Evolutionary conservation across 192 early-diverging fungal genomes (phyloP).

Genomic region (Backusella westeae): DNA sequence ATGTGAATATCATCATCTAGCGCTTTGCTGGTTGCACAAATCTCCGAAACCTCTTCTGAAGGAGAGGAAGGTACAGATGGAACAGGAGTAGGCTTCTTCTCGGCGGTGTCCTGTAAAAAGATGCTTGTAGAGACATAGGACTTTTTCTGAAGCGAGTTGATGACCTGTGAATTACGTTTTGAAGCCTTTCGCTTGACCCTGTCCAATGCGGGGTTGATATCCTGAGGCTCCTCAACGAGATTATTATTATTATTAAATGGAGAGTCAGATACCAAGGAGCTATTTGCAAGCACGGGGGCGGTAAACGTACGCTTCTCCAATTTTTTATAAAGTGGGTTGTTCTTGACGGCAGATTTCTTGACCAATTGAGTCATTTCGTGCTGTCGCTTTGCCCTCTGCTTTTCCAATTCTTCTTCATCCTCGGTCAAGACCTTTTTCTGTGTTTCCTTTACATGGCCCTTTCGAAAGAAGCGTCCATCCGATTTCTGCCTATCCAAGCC

Average conservation of each 20-base stretch:
- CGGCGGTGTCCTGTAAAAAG: slow-evolving; percentile 9
- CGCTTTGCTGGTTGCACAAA: not conserved
- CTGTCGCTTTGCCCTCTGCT: slow-evolving; percentile 15
- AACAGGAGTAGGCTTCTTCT: not conserved
- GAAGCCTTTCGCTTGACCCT: not conserved
- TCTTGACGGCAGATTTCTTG: slow-evolving; percentile 31
- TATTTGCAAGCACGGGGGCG: not conserved
- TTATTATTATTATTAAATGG: not conserved
- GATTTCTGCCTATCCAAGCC: not conserved
- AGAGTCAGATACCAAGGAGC: not conserved
- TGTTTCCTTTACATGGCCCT: slow-evolving; percentile 20
- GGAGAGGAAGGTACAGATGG: not conserved
- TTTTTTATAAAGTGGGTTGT: slow-evolving; percentile 28
- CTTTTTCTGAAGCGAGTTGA: slow-evolving; percentile 22
- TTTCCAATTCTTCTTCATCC: slow-evolving; percentile 24
- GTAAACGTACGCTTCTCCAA: not conserved
- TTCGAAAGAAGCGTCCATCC: slow-evolving; percentile 17
- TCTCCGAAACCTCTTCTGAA: not conserved
- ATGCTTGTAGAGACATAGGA: slow-evolving; percentile 29
- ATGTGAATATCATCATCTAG: not conserved
- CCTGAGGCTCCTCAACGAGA: not conserved
- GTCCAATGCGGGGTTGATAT: not conserved
- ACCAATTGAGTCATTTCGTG: slow-evolving; percentile 23
- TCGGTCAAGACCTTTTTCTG: slow-evolving; percentile 21
- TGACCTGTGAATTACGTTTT: slow-evolving; percentile 28